These are phyloP conservation scores for Alternaria burnsii DNA, from an alignment of 2,329 filamentous ascomycete genomes.

Conservation along the genomic window DNA sequence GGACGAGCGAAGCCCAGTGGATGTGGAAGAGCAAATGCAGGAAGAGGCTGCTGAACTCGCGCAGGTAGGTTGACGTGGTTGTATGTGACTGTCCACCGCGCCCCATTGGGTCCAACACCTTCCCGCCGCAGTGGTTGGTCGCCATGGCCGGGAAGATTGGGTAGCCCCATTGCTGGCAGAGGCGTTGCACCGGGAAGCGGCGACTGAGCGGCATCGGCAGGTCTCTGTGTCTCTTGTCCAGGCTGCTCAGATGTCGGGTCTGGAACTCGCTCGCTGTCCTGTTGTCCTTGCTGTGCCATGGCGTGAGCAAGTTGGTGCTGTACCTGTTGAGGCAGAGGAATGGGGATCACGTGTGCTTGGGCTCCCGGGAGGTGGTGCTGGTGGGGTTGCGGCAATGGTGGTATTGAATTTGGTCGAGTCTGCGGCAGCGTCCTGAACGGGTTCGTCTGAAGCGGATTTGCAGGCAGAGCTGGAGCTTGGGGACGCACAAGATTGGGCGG, in stretches of 20 bases:
- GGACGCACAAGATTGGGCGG: constrained; percentile 50
- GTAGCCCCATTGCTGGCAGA: constrained; percentile 5
- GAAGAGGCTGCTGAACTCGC: constrained; percentile 28
- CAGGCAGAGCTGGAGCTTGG: constrained; percentile 21
- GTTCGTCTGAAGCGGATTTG: constrained; percentile 39
- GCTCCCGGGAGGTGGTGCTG: constrained; percentile 25
- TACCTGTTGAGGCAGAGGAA: constrained; percentile 33
- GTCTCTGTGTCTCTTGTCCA: constrained; percentile 13
- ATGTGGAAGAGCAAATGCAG: constrained; percentile 29
- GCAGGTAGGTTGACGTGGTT: constrained; percentile 53
- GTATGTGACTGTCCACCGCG: constrained; percentile 62
- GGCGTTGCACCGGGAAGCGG: constrained; percentile 7
- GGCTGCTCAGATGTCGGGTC: constrained; percentile 9
- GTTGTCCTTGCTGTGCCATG: constrained; percentile 27
- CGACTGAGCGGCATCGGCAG: constrained; percentile 16
- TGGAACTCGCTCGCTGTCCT: constrained; percentile 12
- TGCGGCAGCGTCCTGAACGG: constrained; percentile 42
- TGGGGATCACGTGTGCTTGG: constrained; percentile 23
- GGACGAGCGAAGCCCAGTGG: constrained; percentile 31
- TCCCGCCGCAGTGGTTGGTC: constrained; percentile 60
- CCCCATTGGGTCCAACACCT: constrained; percentile 60
- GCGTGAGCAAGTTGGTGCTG: constrained; percentile 38
- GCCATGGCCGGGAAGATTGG: constrained; percentile 30
- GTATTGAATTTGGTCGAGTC: constrained; percentile 41
- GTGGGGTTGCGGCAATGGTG: constrained; percentile 27